Evolutionary conservation across 2,329 filamentous ascomycete species (phyloP).

Genomic region (Aphanoascus verrucosus): DNA sequence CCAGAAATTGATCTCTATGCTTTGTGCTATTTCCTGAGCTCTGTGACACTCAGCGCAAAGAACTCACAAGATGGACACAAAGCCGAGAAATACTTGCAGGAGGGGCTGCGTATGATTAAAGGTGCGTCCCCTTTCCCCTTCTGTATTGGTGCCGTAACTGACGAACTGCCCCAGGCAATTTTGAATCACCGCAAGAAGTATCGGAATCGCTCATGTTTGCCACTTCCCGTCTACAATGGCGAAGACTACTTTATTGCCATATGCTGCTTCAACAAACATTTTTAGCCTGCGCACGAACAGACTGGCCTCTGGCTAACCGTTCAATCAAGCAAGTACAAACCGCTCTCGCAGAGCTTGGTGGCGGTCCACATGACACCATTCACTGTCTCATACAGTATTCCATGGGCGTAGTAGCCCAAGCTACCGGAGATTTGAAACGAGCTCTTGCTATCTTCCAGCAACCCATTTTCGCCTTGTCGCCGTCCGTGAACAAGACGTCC

Average conservation of each 20-base stretch:
- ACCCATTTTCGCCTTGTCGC: constrained; percentile 46
- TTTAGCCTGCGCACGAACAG: constrained; percentile 56
- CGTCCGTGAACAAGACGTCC: constrained; percentile 27
- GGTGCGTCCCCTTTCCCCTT: constrained; percentile 24
- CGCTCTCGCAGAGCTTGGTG: constrained; percentile 36
- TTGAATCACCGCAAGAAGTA: constrained; percentile 31
- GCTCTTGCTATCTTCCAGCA: constrained; percentile 59
- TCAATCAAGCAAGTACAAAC: constrained; percentile 46
- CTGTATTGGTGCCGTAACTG: neutral
- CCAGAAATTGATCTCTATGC: constrained; percentile 49
- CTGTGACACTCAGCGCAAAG: constrained; percentile 45
- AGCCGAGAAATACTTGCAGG: constrained; percentile 46
- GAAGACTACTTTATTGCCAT: constrained; percentile 55
- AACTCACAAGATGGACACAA: constrained; percentile 46
- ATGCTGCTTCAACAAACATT: constrained; percentile 62
- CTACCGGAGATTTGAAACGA: constrained; percentile 57
- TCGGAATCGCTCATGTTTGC: constrained; percentile 49
- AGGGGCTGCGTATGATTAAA: constrained; percentile 45
- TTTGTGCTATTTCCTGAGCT: constrained; percentile 49
- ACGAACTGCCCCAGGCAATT: constrained; percentile 22
- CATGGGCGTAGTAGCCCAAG: constrained; percentile 63
- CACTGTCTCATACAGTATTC: constrained; percentile 58
- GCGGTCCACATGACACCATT: constrained; percentile 34
- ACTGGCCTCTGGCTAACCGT: constrained; percentile 55
- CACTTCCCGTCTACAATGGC: constrained; percentile 52